Conservation (phyloP, 495 filamentous ascomycete species). For the Amniculicola lignicola region DNA sequence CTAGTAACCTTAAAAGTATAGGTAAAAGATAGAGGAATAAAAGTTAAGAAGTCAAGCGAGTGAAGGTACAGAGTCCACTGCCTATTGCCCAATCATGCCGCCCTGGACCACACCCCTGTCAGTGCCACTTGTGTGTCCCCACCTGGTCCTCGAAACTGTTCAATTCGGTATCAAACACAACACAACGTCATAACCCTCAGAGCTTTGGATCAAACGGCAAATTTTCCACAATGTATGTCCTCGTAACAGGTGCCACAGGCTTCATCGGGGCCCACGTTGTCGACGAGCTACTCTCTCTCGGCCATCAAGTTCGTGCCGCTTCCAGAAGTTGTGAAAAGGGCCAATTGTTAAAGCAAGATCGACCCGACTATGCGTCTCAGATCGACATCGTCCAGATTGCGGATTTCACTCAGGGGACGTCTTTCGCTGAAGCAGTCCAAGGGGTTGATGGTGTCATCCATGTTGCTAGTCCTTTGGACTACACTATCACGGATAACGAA, state of each 20-base stretch:
- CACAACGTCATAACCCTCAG: no score
- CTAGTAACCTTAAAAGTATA: no score
- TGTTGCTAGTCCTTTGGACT: slow-evolving; percentile 34
- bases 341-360: slow-evolving; percentile 21
- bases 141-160: no score
- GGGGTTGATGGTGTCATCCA: slow-evolving; percentile 31
- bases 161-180: no score
- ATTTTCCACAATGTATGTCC: no score
- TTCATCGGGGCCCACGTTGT: slow-evolving; percentile 25
- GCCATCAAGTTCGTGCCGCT: slow-evolving; percentile 20
- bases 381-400: slow-evolving; percentile 31
- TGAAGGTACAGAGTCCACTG: no score
- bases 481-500: slow-evolving; percentile 12
- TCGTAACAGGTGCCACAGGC: slow-evolving; percentile 39
- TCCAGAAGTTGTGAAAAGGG: slow-evolving; percentile 24
- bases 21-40: no score
- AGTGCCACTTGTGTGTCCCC: no score
- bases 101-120: no score
- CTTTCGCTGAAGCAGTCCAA: slow-evolving; percentile 28
- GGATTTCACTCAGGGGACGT: slow-evolving; percentile 12
- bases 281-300: slow-evolving; percentile 1
- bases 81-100: no score
- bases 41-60: no score
- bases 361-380: slow-evolving; percentile 34
- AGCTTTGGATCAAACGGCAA: no score